Conservation (phyloP, 73 alveolate genomes). For the Paramecium bursaria region DNA sequence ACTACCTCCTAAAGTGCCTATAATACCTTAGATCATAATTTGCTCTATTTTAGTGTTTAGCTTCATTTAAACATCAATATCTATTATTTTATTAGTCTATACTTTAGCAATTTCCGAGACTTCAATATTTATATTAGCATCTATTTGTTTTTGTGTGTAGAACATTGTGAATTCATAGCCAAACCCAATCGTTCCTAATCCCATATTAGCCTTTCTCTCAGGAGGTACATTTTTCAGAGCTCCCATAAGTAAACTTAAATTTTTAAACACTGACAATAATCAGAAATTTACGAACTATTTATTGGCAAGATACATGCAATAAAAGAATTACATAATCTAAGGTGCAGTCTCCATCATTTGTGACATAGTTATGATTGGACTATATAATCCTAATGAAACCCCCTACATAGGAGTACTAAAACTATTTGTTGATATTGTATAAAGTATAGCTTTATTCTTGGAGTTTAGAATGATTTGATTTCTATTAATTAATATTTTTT, state of each 20-base stretch:
- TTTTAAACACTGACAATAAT: no score
- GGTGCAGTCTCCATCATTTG: neutral
- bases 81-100: neutral
- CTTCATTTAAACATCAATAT: neutral
- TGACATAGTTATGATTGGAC: neutral
- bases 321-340: no score
- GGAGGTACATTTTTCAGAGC: neutral
- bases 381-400: neutral
- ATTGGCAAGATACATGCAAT: neutral
- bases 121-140: neutral
- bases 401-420: neutral
- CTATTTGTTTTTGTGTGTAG: neutral
- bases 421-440: neutral
- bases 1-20: slow-evolving; percentile 14
- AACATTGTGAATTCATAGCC: neutral
- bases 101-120: neutral
- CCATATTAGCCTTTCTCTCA: no score
- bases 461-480: no score
- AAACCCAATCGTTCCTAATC: neutral
- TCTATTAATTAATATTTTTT: no score
- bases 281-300: neutral
- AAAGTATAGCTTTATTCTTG: no score
- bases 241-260: no score
- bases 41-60: neutral
- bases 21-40: slow-evolving; percentile 2